Base-by-base conservation (phyloP, 345 rosid genomes). In the Ceriops decandra region DNA sequence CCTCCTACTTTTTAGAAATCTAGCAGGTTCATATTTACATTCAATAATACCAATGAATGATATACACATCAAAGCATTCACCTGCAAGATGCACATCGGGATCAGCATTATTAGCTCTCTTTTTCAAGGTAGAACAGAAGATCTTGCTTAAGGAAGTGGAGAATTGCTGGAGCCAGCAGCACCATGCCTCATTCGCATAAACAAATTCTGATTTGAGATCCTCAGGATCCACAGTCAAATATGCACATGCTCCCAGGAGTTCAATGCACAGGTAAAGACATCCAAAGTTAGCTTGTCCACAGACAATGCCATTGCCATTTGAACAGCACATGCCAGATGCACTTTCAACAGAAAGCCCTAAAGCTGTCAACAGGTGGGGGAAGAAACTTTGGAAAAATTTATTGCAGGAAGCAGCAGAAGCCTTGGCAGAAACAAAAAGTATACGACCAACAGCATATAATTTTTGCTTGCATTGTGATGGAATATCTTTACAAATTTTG, bases 171-270 rank as follows among this genome's bases (percentile, higher is more conserved):
- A 88, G 82, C 70, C 88, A 73, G 82, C 74, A 51, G 74, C 70
- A 83, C 79, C 85, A 89, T 62, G 75, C 68, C 73, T 82, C 86
- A 60, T 81, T 74, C n/a, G 63, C 77, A 68, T 68, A 68, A 57
- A 33, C 52, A 74, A 76, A 59, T 54, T 64, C 69, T 46, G 72
- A 62, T 51, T 60, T 47, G 52, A 35, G 72, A 66, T 74, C 72
- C 59, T 69, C 75, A 32, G 80, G 73, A 69, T 65, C 76, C 46
- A 70, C 42, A 63, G 60, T 68, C 77, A 86, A 75, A 71, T 93
- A 90, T 83, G 85, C 83, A 68, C 86, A 83, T 67, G 96, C 90
- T 74, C 75, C 78, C 72, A 91, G 91, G 72, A 95, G 87, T 72
- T 83, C 83, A 35, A 84, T 72, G 78, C 85, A 80, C 59, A 95